phyloP scores from a whole-genome alignment of 1,139 yeast genomes.

The Pichia kudriavzevii region DNA sequence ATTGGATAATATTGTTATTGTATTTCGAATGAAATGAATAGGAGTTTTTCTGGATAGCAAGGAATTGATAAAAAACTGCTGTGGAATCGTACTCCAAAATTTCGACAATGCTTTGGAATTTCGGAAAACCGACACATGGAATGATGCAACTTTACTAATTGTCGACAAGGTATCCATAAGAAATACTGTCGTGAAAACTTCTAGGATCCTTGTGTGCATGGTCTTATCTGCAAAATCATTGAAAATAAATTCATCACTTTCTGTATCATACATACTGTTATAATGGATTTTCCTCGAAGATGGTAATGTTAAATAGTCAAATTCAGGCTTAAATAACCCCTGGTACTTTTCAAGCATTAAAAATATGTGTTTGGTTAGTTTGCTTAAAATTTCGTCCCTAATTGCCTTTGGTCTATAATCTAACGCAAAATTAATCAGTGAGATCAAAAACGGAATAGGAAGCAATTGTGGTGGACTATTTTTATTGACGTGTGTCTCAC shows the following conservation, averaged over 20 bases:
- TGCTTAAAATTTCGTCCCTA: slow-evolving; percentile 27
- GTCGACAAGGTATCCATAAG: slow-evolving; percentile 51
- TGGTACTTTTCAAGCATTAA: slow-evolving; percentile 18
- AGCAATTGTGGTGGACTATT: slow-evolving; percentile 28
- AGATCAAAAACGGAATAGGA: slow-evolving; percentile 47
- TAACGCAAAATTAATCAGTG: slow-evolving; percentile 45
- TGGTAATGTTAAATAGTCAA: slow-evolving; percentile 18
- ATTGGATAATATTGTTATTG: slow-evolving; percentile 36
- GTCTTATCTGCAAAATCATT: slow-evolving; percentile 31
- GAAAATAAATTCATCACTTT: slow-evolving; percentile 15
- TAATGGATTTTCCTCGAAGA: slow-evolving; percentile 3
- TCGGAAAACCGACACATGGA: slow-evolving; percentile 11
- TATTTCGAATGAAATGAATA: slow-evolving; percentile 24
- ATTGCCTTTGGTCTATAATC: slow-evolving; percentile 54
- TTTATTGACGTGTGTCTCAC: slow-evolving; percentile 24
- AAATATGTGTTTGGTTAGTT: slow-evolving; percentile 16
- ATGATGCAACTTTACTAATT: slow-evolving; percentile 23
- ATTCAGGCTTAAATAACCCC: slow-evolving; percentile 23
- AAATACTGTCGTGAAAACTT: slow-evolving; percentile 41
- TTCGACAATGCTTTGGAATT: slow-evolving; percentile 8
- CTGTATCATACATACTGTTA: slow-evolving; percentile 6
- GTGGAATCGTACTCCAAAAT: slow-evolving; percentile 24
- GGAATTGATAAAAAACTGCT: slow-evolving; percentile 20
- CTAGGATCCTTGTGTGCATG: slow-evolving; percentile 37
- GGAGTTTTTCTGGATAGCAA: slow-evolving; percentile 26